A percentile compares a stretch with the other conserved stretches of the same genome.
Conservation (phyloP, 345 rosid species). For the Salix suchowensis region DNA sequence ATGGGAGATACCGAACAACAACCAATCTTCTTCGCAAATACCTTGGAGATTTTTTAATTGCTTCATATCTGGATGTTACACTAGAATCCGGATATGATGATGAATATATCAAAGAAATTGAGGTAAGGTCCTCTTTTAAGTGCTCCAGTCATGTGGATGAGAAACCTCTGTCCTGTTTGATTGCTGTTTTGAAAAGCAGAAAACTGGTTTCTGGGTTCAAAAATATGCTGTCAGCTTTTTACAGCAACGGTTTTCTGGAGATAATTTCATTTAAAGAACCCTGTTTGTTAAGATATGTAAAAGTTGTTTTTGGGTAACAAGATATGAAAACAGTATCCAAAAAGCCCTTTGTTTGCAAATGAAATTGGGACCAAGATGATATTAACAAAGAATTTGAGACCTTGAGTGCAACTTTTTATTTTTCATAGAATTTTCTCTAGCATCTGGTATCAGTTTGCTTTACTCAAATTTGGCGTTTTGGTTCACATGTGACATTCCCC, state of each 20-base stretch:
- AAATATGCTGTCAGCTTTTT: neutral
- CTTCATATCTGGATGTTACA: constrained; percentile 57
- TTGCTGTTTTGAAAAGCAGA: neutral
- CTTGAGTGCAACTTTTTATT: no score
- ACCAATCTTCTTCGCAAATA: constrained; percentile 73
- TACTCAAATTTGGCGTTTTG: no score
- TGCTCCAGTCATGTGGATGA: neutral
- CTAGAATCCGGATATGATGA: constrained; percentile 78
- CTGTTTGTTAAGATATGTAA: neutral
- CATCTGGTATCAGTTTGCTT: no score
- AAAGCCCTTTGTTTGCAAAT: no score
- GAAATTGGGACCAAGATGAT: no score
- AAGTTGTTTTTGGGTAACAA: no score
- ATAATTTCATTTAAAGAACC: neutral
- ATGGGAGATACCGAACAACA: constrained; percentile 52
- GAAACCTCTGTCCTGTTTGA: neutral
- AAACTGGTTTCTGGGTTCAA: neutral
- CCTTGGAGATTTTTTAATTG: constrained; percentile 83
- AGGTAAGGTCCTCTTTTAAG: constrained; percentile 40
- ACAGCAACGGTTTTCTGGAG: neutral
- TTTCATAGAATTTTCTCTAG: no score
- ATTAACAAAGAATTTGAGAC: no score
- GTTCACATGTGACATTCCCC: no score
- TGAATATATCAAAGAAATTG: constrained; percentile 78
- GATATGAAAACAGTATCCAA: no score